Percentiles rank a stretch among this genome's conserved stretches.
These are phyloP conservation scores for Solanum sitiens DNA, from an alignment of 257 asterid genomes.

Conservation along the genomic window DNA sequence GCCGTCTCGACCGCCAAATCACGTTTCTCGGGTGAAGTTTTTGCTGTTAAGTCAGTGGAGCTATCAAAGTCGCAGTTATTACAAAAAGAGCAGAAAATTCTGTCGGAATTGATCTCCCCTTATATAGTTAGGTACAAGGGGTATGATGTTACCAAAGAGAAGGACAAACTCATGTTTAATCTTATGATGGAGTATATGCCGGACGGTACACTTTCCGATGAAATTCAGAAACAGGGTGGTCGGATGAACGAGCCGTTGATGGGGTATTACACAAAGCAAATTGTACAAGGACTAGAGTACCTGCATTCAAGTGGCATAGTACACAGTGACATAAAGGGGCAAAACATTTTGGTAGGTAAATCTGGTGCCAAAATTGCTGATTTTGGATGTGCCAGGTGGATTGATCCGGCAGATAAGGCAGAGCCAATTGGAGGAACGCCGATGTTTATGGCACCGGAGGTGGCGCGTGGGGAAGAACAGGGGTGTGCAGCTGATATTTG, in stretches of 20 bases:
- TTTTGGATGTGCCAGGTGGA: constrained; percentile 61
- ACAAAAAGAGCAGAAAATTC: constrained; percentile 36
- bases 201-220: constrained; percentile 31
- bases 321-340: constrained; percentile 73
- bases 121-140: constrained; percentile 49
- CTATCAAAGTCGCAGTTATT: constrained; percentile 23
- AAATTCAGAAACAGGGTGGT: constrained; percentile 15
- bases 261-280: constrained; percentile 22
- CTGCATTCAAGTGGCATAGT: constrained; percentile 52
- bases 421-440: constrained; percentile 47
- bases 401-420: background rate
- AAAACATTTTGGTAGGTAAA: constrained; percentile 35
- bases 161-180: constrained; percentile 24
- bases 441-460: constrained; percentile 78
- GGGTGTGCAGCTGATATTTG: constrained; percentile 61
- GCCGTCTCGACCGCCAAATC: constrained; percentile 43
- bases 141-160: constrained; percentile 30
- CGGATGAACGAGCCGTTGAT: constrained; percentile 26
- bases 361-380: constrained; percentile 50
- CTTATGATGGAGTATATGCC: constrained; percentile 45
- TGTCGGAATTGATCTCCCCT: constrained; percentile 26
- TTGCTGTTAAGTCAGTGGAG: constrained; percentile 68
- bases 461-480: constrained; percentile 59
- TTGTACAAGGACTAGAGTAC: constrained; percentile 43
- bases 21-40: constrained; percentile 12